Base-by-base conservation (phyloP, 495 filamentous ascomycete species). In the Xylaria scruposa region DNA sequence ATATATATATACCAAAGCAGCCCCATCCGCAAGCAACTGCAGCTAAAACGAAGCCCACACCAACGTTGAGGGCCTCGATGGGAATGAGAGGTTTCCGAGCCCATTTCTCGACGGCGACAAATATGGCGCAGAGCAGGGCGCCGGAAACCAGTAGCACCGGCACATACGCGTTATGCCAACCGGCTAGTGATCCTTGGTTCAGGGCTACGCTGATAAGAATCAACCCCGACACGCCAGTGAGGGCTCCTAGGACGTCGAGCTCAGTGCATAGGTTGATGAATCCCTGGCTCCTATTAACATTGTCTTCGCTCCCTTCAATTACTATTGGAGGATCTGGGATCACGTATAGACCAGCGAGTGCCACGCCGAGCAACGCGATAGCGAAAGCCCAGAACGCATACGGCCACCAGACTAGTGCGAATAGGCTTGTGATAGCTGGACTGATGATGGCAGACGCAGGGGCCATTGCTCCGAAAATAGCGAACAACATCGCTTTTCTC, bases 401-500 rank as follows among this genome's bases (percentile, higher is more conserved):
- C 1, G 86, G 87, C 91, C 91, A 93, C 85, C 86, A 89, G 8
- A 83, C 83, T 47, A 88, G 77, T 7, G 89, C 83, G 3, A 91
- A 86, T 4, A 92, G 64, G 7, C 82, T 79, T 0, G 84, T 81
- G 65, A 91, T 86, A 0, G 86, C 80, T 8, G 81, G 81, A 0
- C 89, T 90, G 8, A 89, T 36, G 8, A 88, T 76, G 29, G 79
- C 83, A 0, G 91, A 90, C 17, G 79, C 83, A 0, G 91, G 91
- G 0, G 90, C 90, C 65, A 85, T 84, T 3, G 88, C 90, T 5
- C 90, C 91, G 71, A 93, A 93, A 24, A 91, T 72, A 4, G 87
- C 82, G 73, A 93, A 92, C 1, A 87, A 81, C 84, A 94, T 89
- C 40, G 90, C 83, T 81, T 92, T 91, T 71, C 86, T 83, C 42